A percentile compares a stretch with the other conserved stretches of the same genome.
These are phyloP conservation scores for Syzygium oleosum DNA, from an alignment of 345 rosid species.

Conservation along the genomic window DNA sequence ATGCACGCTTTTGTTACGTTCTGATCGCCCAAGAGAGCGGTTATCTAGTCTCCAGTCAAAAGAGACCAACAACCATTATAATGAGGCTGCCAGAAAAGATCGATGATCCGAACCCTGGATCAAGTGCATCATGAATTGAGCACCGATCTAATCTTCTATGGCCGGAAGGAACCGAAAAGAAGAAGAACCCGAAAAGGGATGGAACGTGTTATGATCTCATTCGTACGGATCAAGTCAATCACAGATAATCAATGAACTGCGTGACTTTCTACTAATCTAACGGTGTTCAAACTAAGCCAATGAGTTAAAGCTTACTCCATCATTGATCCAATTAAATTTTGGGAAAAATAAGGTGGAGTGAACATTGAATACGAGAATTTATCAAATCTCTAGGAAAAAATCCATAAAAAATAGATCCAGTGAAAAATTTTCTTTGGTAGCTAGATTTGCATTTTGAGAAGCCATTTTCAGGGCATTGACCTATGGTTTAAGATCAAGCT, in stretches of 20 bases:
- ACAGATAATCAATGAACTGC: background rate
- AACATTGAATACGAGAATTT: background rate
- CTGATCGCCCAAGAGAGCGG: background rate
- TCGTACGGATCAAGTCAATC: background rate
- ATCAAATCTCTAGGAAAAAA: background rate
- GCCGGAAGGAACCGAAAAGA: background rate
- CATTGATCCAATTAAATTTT: background rate
- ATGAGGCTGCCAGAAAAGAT: background rate
- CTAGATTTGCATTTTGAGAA: background rate
- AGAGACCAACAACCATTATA: background rate
- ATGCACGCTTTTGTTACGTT: background rate
- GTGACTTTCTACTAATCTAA: background rate
- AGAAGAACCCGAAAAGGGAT: background rate
- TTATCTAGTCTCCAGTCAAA: background rate
- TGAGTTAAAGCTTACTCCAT: background rate
- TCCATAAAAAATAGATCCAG: background rate
- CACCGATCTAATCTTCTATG: background rate
- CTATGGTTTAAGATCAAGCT: background rate
- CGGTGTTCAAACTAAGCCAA: background rate
- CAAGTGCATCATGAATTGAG: background rate
- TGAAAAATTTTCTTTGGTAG: background rate
- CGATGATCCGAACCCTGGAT: background rate
- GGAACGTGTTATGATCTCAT: background rate
- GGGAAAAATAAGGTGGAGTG: background rate
- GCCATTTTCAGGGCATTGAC: background rate